A percentile compares a stretch with the other conserved stretches of the same genome.
Evolutionary conservation across 345 rosid species (phyloP).

Genomic region (Microthlaspi erraticum): DNA sequence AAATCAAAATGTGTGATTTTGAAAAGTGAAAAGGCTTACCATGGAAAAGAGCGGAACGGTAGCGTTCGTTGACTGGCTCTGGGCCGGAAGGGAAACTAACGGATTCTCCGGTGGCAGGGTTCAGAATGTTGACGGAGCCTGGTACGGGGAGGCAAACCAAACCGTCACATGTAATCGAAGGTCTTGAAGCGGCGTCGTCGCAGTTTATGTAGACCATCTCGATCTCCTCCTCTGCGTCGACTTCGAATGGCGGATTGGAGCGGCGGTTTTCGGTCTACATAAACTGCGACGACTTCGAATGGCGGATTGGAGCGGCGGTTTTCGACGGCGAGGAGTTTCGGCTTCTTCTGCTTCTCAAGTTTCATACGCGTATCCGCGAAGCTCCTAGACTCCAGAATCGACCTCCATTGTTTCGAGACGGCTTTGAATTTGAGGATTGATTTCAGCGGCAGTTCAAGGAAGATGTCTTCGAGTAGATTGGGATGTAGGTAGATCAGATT

Average conservation of each 20-base stretch:
- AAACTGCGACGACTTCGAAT: constrained; percentile 4
- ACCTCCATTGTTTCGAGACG: constrained; percentile 10
- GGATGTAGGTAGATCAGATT: not conserved
- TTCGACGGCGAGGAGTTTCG: not conserved
- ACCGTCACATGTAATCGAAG: constrained; percentile 7
- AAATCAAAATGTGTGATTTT: no score
- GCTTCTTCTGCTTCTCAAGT: not conserved
- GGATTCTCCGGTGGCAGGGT: constrained; percentile 14
- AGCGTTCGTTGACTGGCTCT: not conserved
- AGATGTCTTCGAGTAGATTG: not conserved
- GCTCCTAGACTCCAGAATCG: not conserved
- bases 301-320: not conserved
- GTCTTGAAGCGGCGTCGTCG: constrained; percentile 9
- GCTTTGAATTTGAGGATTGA: not conserved
- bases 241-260: constrained; percentile 4
- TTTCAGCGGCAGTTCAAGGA: not conserved
- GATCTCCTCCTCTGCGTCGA: constrained; percentile 21
- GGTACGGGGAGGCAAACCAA: constrained; percentile 24
- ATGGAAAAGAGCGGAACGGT: no score
- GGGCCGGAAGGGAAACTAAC: constrained; percentile 4
- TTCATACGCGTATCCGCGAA: constrained; percentile 7
- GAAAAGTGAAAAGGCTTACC: no score
- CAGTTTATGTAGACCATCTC: constrained; percentile 6
- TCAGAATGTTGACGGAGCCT: constrained; percentile 8
- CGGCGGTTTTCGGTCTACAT: not conserved